Conservation (phyloP, 257 asterid genomes). For the Orobanche coerulescens region DNA sequence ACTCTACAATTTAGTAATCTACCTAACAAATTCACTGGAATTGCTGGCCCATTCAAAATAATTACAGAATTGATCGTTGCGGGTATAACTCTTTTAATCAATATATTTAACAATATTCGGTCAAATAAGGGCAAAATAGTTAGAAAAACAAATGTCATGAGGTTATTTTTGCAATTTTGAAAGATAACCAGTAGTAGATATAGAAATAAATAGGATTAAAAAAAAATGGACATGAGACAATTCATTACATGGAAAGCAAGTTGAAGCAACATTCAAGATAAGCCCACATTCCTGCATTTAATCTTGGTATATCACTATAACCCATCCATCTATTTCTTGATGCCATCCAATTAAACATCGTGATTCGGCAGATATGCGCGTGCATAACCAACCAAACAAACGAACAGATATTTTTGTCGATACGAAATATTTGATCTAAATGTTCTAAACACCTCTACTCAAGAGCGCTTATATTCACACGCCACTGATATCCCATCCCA, state of each 20-base stretch:
- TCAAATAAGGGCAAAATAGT: too few relatives aligned
- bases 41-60: too few relatives aligned
- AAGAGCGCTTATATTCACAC: constrained; percentile 34
- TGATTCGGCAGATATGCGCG: background rate
- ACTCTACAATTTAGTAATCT: too few relatives aligned
- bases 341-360: background rate
- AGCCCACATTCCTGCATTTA: background rate
- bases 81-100: too few relatives aligned
- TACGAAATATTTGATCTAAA: constrained; percentile 9
- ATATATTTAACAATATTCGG: too few relatives aligned
- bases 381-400: constrained; percentile 1
- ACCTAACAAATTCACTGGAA: too few relatives aligned
- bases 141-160: too few relatives aligned
- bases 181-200: too few relatives aligned
- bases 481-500: constrained; percentile 22
- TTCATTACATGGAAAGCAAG: background rate
- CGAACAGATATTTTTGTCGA: background rate
- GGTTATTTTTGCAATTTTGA: too few relatives aligned
- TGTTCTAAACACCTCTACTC: constrained; percentile 18
- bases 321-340: background rate
- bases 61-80: too few relatives aligned
- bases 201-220: background rate
- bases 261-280: background rate
- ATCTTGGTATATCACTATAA: background rate
- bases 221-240: background rate